phyloP scores from a whole-genome alignment of 192 early-diverging fungal species.

The Coemansia javaensis region DNA sequence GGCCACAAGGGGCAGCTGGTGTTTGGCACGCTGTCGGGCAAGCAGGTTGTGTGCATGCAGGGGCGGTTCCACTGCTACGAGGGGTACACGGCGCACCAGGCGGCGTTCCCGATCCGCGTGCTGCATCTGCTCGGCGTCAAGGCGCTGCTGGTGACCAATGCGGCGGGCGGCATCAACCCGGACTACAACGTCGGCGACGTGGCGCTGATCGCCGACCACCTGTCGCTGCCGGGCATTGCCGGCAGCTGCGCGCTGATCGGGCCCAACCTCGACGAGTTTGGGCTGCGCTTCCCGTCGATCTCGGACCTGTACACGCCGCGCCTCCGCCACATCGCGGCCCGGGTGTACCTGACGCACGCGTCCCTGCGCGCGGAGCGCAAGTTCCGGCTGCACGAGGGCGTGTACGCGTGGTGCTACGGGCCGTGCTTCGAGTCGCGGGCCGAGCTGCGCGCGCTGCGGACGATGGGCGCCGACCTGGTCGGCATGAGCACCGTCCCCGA shows the following conservation, averaged over 20 bases:
- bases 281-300: conserved; percentile 83
- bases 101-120: conserved; percentile 82
- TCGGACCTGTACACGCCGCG: conserved; percentile 81
- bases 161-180: conserved; percentile 79
- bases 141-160: conserved; percentile 80
- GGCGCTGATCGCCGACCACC: conserved; percentile 73
- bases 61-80: conserved; percentile 92
- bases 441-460: conserved; percentile 70
- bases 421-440: conserved; percentile 86
- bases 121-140: conserved; percentile 79
- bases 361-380: conserved; percentile 35
- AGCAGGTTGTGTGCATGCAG: conserved; percentile 80
- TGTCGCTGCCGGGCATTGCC: conserved; percentile 70
- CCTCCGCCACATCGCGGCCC: conserved; percentile 60
- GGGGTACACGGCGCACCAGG: conserved; percentile 71
- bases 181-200: conserved; percentile 80
- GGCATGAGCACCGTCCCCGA: conserved; percentile 95
- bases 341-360: conserved; percentile 28
- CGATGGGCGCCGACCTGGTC: conserved; percentile 75
- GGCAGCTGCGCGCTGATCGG: conserved; percentile 81
- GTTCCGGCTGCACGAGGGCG: conserved; percentile 68
- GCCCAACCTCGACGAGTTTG: conserved; percentile 76
- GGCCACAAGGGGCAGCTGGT: conserved; percentile 62
- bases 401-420: conserved; percentile 80
- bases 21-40: conserved; percentile 74